Conservation (phyloP, 2,329 filamentous ascomycete genomes). For the Lasiodiplodia theobromae region DNA sequence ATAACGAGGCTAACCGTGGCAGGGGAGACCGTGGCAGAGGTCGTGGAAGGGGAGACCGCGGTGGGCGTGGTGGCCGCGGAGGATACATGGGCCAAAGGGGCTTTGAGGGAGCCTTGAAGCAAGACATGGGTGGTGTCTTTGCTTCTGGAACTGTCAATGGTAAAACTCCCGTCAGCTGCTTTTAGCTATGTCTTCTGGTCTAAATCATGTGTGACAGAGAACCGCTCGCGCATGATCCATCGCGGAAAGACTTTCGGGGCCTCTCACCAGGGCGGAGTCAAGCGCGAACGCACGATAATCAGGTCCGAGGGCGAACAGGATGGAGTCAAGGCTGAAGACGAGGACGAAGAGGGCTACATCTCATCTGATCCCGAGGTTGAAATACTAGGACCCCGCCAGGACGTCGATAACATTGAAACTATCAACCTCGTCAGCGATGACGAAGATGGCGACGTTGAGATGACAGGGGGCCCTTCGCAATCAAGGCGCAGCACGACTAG, state of each 20-base stretch:
- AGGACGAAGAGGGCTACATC: slow-evolving; percentile 50
- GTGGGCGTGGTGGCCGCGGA: slow-evolving; percentile 45
- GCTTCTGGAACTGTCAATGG: slow-evolving; percentile 22
- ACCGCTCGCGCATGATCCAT: slow-evolving; percentile 24
- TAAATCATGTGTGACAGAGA: not conserved
- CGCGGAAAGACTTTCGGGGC: slow-evolving; percentile 29
- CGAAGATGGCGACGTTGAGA: slow-evolving; percentile 45
- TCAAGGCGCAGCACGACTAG: slow-evolving; percentile 15
- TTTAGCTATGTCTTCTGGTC: not conserved
- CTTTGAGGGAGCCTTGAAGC: slow-evolving; percentile 7
- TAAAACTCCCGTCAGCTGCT: not conserved
- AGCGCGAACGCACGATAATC: slow-evolving; percentile 13
- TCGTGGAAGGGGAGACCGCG: slow-evolving; percentile 40
- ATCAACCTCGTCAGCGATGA: slow-evolving; percentile 64
- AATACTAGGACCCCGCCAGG: slow-evolving; percentile 55
- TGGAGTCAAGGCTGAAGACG: slow-evolving; percentile 37
- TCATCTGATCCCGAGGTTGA: slow-evolving; percentile 61
- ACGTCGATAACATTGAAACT: slow-evolving; percentile 61
- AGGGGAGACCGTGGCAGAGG: slow-evolving; percentile 35
- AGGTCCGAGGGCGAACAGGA: slow-evolving; percentile 36
- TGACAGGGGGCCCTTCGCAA: slow-evolving; percentile 36
- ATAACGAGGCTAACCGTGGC: slow-evolving; percentile 38
- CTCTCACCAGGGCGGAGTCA: not conserved
- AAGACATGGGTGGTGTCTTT: slow-evolving; percentile 24
- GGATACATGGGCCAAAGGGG: slow-evolving; percentile 46